Percentiles rank a stretch among this genome's conserved stretches.
Conservation (phyloP, 2,329 filamentous ascomycete species). For the Pyricularia pennisetigena region DNA sequence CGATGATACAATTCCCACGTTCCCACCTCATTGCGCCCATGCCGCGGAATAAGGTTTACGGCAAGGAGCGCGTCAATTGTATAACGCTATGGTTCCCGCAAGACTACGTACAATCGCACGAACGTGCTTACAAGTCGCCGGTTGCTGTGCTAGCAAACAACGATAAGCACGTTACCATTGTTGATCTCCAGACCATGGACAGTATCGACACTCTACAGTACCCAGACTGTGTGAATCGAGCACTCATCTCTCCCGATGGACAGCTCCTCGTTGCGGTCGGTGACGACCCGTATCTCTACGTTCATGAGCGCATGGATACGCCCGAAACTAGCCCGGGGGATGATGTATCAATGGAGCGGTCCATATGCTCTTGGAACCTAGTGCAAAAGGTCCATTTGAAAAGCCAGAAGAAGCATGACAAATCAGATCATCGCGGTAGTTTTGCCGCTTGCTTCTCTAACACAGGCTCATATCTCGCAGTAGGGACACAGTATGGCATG, state of each 20-base stretch:
- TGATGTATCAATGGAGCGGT: not conserved
- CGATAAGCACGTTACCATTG: constrained; percentile 79
- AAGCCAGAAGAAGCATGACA: constrained; percentile 45
- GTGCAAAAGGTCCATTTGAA: constrained; percentile 45
- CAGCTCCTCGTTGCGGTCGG: constrained; percentile 72
- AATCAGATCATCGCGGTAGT: constrained; percentile 51
- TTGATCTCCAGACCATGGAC: constrained; percentile 57
- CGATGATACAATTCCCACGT: constrained; percentile 24
- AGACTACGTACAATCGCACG: constrained; percentile 16
- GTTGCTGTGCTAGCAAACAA: constrained; percentile 82
- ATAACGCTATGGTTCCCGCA: constrained; percentile 54
- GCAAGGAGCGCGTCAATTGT: constrained; percentile 55
- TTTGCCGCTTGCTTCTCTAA: constrained; percentile 72
- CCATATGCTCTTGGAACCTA: constrained; percentile 38
- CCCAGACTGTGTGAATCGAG: constrained; percentile 84
- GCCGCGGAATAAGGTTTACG: constrained; percentile 42
- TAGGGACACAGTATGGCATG: constrained; percentile 71
- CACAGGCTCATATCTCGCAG: constrained; percentile 60
- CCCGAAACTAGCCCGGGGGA: not conserved
- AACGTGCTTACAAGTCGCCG: constrained; percentile 34
- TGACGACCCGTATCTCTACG: constrained; percentile 77
- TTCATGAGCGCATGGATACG: constrained; percentile 51
- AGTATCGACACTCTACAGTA: constrained; percentile 63
- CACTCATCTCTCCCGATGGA: constrained; percentile 86
- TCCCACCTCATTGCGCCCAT: constrained; percentile 33